Evolutionary conservation across 2,329 filamentous ascomycete species (phyloP), one percentile per base, ranked within the genome.

Genomic region (Aplosporella prunicola): DNA sequence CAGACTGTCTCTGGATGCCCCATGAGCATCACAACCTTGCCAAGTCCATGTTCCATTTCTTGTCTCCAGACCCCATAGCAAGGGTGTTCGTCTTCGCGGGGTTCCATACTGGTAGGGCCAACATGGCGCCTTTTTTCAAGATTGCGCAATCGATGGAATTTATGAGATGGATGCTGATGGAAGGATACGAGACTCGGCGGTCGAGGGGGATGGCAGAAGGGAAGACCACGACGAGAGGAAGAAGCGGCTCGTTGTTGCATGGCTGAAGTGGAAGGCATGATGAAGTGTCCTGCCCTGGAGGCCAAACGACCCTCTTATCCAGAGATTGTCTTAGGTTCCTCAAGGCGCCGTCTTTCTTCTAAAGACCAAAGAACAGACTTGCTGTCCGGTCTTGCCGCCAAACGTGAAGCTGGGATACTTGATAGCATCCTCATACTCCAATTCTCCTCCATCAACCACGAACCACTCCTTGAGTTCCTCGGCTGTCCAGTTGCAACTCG

Each of bases 401-500:
- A 95, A 98, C 40, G 76, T 81, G 60, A 94, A 96, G 35, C 78
- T 82, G 15, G 77, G 82, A 60, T 96, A 96, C 52, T 80, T 74
- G 38, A 94, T 78, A 48, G 74, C 71, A 1, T 74, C 78, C 37
- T 74, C 78, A 40, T 78, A 74, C 43, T 67, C 65, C 48, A 93
- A 69, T 33, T 65, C 53, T 38, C 58, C 44, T 4, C 54, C 49
- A 32, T 57, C 60, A 3, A 60, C 65, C 34, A 72, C 76, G 55
- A 96, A 91, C 87, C 89, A 96, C 11, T 62, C 63, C 43, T 72
- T 67, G 51, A 98, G 62, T 66, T 98, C 91, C 26, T 78, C 74
- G 64, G 91, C 87, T 1, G 89, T 96, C 91, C 91, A 98, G 63
- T 98, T 98, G 59, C 91, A 98, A 60, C 87, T 95, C 38, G 91